Base-by-base conservation (phyloP, 2,329 filamentous ascomycete genomes). In the Paramyrothecium roridum region DNA sequence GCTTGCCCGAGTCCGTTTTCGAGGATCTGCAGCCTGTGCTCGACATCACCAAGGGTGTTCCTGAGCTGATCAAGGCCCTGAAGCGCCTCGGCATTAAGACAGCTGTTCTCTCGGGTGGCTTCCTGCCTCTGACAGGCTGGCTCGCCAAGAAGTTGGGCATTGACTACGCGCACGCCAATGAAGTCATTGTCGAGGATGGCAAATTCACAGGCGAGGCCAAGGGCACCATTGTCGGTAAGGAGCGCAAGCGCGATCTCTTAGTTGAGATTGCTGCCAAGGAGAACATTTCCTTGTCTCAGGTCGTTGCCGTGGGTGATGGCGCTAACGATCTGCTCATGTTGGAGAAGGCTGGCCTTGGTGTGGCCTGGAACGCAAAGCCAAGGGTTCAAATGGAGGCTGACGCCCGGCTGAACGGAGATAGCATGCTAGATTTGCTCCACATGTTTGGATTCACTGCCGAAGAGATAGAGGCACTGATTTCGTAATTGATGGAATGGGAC, bases 71-170 rank as follows among this genome's bases (percentile, higher is more conserved):
- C 59, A 81, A 74, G 57, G 88, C 87, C 0, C 76, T 99, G 52
- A 92, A 90, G 73, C 79, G 82, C 21, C 76, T 96, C 6, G 93
- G 93, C 8, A 88, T 90, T 73, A 93, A 90, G 74, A 91, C 92
- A 2, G 95, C 93, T 0, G 93, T 99, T 6, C 75, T 97, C 33
- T 96, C 91, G 34, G 95, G 95, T 48, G 95, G 95, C 0, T 99
- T 99, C 73, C 85, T 90, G 60, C 93, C 93, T 1, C 76, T 98
- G 60, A 96, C 95, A 0, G 81, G 85, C 55, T 98, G 93, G 91
- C 82, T 98, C 37, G 92, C 90, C 17, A 79, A 79, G 45, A 80
- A 91, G 65, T 77, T 99, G 23, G 91, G 91, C 16, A 84, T 99
- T 55, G 90, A 98, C 71, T 87, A 96, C 67, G 92, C 91, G 0